phyloP scores from a whole-genome alignment of 176 grass and related monocot species.

The Eragrostis nindensis region DNA sequence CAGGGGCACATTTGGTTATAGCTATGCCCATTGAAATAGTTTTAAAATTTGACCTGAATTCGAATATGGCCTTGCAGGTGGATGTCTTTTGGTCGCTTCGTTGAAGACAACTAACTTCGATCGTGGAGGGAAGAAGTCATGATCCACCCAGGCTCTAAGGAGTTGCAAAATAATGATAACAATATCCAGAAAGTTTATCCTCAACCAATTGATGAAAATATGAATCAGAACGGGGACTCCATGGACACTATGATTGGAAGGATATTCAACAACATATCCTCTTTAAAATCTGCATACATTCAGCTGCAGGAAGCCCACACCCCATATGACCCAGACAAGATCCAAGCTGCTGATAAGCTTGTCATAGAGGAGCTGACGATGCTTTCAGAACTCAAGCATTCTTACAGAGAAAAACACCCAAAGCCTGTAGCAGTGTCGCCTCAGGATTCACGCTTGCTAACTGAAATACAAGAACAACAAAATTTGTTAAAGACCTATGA shows the following conservation, averaged over 20 bases:
- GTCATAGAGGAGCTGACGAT: conserved; percentile 93
- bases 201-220: conserved; percentile 84
- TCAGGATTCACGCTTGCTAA: conserved; percentile 82
- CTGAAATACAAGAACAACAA: conserved; percentile 95
- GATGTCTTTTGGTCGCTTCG: conserved; percentile 20
- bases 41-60: conserved; percentile 33
- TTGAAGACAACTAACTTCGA: conserved; percentile 35
- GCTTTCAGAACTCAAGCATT: conserved; percentile 95
- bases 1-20: not conserved
- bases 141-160: conserved; percentile 56
- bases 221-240: conserved; percentile 68
- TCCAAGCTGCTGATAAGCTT: conserved; percentile 85
- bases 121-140: conserved; percentile 56
- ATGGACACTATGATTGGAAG: conserved; percentile 76
- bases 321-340: conserved; percentile 90
- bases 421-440: conserved; percentile 77
- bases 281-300: conserved; percentile 89
- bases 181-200: conserved; percentile 96
- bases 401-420: conserved; percentile 90
- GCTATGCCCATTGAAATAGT: not conserved
- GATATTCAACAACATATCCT: conserved; percentile 94
- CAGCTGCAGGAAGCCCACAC: conserved; percentile 97
- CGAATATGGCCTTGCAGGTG: conserved; percentile 36
- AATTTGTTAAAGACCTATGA: conserved; percentile 94
- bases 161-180: conserved; percentile 75